Percentiles rank a stretch among this genome's conserved stretches.
phyloP scores from a whole-genome alignment of 169 alveolate species.

The Cytauxzoon felis region DNA sequence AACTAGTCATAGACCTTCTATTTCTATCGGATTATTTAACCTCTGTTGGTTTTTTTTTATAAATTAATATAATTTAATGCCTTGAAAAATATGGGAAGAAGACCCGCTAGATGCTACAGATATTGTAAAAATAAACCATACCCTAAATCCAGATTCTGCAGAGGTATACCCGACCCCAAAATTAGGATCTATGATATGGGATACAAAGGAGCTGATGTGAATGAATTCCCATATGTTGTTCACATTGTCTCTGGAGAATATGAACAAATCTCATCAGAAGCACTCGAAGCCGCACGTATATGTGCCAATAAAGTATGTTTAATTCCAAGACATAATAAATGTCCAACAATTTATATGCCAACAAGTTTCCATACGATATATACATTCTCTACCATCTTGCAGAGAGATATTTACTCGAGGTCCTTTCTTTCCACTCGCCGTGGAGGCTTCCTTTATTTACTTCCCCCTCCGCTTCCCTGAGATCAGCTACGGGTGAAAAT shows the following conservation, averaged over 20 bases:
- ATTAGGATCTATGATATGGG: constrained; percentile 98
- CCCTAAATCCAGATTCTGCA: constrained; percentile 98
- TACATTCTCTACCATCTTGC: too few species aligned
- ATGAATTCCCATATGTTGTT: constrained; percentile 94
- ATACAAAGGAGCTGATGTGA: constrained; percentile 93
- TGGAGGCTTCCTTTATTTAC: too few species aligned
- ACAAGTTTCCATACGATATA: too few species aligned
- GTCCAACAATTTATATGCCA: background rate
- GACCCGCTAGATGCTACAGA: constrained; percentile 99
- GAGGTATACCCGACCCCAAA: constrained; percentile 99
- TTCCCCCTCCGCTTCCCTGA: too few species aligned
- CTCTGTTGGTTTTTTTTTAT: background rate
- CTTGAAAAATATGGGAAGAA: constrained; percentile 95
- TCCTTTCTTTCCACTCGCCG: too few species aligned
- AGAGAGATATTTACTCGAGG: too few species aligned
- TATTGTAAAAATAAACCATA: constrained; percentile 98
- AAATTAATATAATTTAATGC: background rate
- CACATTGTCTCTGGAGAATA: constrained; percentile 98
- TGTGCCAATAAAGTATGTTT: constrained; percentile 90
- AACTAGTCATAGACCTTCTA: background rate
- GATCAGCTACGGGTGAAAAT: too few species aligned
- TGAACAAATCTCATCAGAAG: constrained; percentile 98
- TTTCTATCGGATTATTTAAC: background rate
- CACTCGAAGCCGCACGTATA: constrained; percentile 99
- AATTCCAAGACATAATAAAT: background rate